Conservation (phyloP, 2,329 filamentous ascomycete genomes). For the Colletotrichum orbiculare region DNA sequence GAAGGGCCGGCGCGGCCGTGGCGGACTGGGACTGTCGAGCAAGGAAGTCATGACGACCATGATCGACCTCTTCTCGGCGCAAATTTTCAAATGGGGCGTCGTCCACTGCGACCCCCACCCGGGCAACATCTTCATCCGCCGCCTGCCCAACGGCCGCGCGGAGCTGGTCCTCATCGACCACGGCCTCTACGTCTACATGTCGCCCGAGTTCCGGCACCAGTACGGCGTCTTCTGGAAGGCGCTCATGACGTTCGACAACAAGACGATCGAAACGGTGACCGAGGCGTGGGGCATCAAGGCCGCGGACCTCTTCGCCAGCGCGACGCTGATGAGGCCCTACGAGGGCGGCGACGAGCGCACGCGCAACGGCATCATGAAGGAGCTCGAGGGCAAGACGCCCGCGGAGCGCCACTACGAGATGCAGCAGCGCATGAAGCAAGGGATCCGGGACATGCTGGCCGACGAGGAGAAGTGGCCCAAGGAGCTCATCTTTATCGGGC, state of each 20-base stretch:
- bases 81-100: constrained; percentile 97
- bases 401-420: constrained; percentile 88
- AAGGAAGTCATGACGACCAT: constrained; percentile 96
- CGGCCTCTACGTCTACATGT: constrained; percentile 94
- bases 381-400: constrained; percentile 64
- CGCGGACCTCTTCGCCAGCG: constrained; percentile 89
- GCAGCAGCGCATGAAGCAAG: constrained; percentile 85
- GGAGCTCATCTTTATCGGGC: constrained; percentile 90
- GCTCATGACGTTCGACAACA: constrained; percentile 92
- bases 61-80: constrained; percentile 94
- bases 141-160: constrained; percentile 81
- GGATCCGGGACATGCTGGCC: constrained; percentile 74
- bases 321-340: constrained; percentile 91
- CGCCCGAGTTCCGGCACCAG: constrained; percentile 82
- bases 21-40: constrained; percentile 84
- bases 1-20: constrained; percentile 77
- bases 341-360: constrained; percentile 81
- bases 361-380: constrained; percentile 72
- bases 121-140: constrained; percentile 95
- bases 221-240: constrained; percentile 95
- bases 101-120: constrained; percentile 98
- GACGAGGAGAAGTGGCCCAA: constrained; percentile 91
- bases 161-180: constrained; percentile 98
- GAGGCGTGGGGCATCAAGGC: constrained; percentile 88
- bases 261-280: constrained; percentile 78